Evolutionary conservation across 2,329 filamentous ascomycete species (phyloP).

Genomic region (Camptophora hylomeconis): DNA sequence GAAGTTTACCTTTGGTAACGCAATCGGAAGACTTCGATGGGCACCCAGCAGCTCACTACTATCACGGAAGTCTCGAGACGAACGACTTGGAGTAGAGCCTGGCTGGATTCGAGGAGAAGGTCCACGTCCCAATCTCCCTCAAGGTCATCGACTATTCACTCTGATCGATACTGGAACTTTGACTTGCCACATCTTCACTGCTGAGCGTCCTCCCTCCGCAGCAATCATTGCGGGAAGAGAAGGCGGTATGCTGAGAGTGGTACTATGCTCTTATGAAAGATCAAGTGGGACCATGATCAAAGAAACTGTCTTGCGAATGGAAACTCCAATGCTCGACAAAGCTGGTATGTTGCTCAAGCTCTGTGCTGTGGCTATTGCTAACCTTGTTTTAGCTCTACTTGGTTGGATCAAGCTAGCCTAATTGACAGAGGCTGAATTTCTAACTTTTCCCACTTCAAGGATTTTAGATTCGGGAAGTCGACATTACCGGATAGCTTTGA

Average conservation of each 20-base stretch:
- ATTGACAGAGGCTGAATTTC: too few species aligned
- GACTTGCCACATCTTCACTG: slow-evolving; percentile 12
- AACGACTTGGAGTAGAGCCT: not conserved
- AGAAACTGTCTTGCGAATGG: slow-evolving; percentile 33
- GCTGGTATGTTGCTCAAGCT: too few species aligned
- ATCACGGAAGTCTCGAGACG: slow-evolving; percentile 14
- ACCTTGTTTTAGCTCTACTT: too few species aligned
- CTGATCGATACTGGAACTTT: slow-evolving; percentile 31
- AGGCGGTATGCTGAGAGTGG: slow-evolving; percentile 33
- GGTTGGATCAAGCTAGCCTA: too few species aligned
- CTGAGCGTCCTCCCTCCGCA: slow-evolving; percentile 27
- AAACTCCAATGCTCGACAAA: slow-evolving; percentile 26
- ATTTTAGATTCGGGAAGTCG: too few species aligned
- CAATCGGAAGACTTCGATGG: slow-evolving; percentile 25
- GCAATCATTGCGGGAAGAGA: slow-evolving; percentile 33
- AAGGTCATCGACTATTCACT: slow-evolving; percentile 24
- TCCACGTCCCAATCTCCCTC: slow-evolving; percentile 17
- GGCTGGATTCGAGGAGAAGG: slow-evolving; percentile 14
- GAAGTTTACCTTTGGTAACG: slow-evolving; percentile 25
- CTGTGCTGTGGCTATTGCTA: too few species aligned
- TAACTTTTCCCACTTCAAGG: too few species aligned
- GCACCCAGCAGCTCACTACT: slow-evolving; percentile 21
- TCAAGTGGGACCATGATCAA: slow-evolving; percentile 27
- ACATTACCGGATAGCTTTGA: too few species aligned
- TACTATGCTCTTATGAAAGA: slow-evolving; percentile 35